Base-by-base conservation (phyloP, 2,329 filamentous ascomycete species). In the Pezicula radicicola region DNA sequence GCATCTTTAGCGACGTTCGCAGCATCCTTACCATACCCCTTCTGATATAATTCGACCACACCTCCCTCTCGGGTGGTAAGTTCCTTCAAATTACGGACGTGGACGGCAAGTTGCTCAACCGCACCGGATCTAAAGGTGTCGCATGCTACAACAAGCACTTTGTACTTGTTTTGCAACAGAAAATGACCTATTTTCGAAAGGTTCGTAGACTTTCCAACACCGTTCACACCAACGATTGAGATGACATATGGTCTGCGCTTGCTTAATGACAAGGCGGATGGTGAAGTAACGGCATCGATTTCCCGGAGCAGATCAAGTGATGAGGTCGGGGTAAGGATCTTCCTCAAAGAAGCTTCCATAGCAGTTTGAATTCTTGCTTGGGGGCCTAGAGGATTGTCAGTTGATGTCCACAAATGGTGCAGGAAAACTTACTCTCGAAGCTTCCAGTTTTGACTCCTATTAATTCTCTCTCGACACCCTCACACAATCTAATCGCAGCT, bases 171-270 rank as follows among this genome's bases (percentile, higher is more conserved):
- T 71, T 99, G 93, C 30, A 99, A 78, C 36, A 99, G 78, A 75
- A 99, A 99, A 74, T 94, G 99, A 70, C 92, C 96, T 60, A 99
- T 96, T 72, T 99, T 99, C 70, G 90, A 93, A 36, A 99, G 79
- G 68, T 97, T 97, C 48, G 94, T 99, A 15, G 92, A 97, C 75
- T 99, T 99, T 66, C 94, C 94, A 36, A 99, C 94, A 49, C 94
- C 94, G 69, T 99, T 99, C 67, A 99, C 94, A 56, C 94, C 94
- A 41, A 99, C 94, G 55, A 99, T 96, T 52, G 91, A 97, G 68
- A 99, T 95, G 64, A 97, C 93, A 68, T 97, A 99, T 41, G 94
- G 94, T 4, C 94, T 87, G 18, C 80, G 72, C 54, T 79, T 78
- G 60, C 81, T 75, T 55, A 85, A 77, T 28, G 84, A 85, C 3